Evolutionary conservation across 23 red algal species (phyloP).

Genomic region (Agarophyton chilense): DNA sequence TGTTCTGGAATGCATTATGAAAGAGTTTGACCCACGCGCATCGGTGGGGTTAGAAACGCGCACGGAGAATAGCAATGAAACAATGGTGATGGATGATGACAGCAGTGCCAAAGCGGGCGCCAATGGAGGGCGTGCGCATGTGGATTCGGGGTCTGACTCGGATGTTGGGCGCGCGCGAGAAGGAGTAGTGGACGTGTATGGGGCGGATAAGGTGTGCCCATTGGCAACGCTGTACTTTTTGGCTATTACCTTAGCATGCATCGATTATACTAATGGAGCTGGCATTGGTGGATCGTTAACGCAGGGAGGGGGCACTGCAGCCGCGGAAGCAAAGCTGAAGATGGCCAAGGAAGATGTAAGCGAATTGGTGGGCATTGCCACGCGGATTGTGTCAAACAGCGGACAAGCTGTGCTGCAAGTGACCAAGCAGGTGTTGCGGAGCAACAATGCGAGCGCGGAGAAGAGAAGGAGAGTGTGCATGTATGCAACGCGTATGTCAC

Average conservation of each 20-base stretch:
- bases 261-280: slow-evolving; percentile 55
- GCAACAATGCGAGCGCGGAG: neutral
- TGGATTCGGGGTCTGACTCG: slow-evolving; percentile 9
- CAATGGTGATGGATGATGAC: slow-evolving; percentile 8
- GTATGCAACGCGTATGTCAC: slow-evolving; percentile 15
- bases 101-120: neutral
- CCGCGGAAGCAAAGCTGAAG: slow-evolving; percentile 64
- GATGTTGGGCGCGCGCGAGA: neutral
- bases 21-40: slow-evolving; percentile 67
- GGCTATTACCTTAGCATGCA: slow-evolving; percentile 43
- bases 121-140: neutral
- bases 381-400: slow-evolving; percentile 56
- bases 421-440: slow-evolving; percentile 21
- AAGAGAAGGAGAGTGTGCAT: slow-evolving; percentile 5
- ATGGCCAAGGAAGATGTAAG: slow-evolving; percentile 52
- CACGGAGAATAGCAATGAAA: slow-evolving; percentile 21
- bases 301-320: slow-evolving; percentile 67
- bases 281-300: slow-evolving; percentile 56
- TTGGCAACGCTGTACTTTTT: slow-evolving; percentile 51
- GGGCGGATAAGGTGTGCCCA: slow-evolving; percentile 11
- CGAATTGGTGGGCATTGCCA: slow-evolving; percentile 31
- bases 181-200: slow-evolving; percentile 10
- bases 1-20: slow-evolving; percentile 36
- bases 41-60: slow-evolving; percentile 1
- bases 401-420: slow-evolving; percentile 52